These are phyloP conservation scores for Nematocida sp. DNA, from an alignment of 371 early-diverging fungal genomes.

Conservation along the genomic window DNA sequence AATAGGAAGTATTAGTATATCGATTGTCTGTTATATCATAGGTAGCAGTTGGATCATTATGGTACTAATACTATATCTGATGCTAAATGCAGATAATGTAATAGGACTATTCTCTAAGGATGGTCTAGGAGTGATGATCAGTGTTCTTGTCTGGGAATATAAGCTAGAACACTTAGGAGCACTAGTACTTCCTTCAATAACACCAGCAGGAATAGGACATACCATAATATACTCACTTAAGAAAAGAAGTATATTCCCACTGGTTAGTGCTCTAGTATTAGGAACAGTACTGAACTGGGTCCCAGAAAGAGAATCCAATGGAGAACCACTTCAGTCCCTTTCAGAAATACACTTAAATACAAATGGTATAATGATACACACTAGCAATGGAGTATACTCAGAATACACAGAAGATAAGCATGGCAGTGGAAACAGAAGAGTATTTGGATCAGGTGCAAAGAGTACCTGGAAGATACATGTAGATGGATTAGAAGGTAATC, in stretches of 20 bases:
- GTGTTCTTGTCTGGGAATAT: background rate
- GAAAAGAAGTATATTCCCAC: background rate
- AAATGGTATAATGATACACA: background rate
- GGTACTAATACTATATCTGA: background rate
- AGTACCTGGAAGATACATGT: conserved; percentile 3
- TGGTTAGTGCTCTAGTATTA: background rate
- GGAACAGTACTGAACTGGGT: background rate
- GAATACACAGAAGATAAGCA: background rate
- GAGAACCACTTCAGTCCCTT: background rate
- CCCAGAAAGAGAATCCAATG: background rate
- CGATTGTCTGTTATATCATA: background rate
- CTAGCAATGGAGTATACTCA: background rate
- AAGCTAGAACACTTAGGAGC: no score
- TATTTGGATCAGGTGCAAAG: background rate
- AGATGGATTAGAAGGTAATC: conserved; percentile 23
- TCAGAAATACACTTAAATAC: background rate
- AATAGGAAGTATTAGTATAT: background rate
- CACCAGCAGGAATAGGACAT: background rate
- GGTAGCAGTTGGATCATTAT: background rate
- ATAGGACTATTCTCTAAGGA: background rate
- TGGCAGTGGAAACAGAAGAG: background rate
- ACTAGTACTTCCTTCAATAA: background rate
- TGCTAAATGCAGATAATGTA: background rate
- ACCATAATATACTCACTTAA: background rate
- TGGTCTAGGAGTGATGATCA: background rate